phyloP scores from a whole-genome alignment of 768 basidiomycete genomes.

The Boletales sp. region DNA sequence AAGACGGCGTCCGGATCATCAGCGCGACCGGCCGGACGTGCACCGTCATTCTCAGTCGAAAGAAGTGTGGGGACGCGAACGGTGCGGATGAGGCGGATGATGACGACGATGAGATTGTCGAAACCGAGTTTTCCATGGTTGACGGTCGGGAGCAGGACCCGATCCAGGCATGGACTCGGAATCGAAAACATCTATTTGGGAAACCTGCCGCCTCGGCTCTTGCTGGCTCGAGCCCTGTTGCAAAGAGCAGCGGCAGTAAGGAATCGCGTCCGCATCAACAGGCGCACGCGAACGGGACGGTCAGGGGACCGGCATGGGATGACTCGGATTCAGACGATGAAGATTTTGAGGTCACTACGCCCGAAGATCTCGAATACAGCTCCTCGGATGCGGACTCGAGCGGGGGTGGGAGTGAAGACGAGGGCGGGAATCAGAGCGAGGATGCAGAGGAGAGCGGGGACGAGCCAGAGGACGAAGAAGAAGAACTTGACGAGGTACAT shows the following conservation, averaged over 20 bases:
- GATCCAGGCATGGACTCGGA: conserved; percentile 63
- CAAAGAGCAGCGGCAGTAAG: background rate
- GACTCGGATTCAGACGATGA: conserved; percentile 35
- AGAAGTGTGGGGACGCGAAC: conserved; percentile 5
- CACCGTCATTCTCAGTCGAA: conserved; percentile 52
- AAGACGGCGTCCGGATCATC: conserved; percentile 51
- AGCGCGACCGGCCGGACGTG: conserved; percentile 68
- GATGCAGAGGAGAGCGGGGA: conserved; percentile 35
- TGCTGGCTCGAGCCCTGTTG: background rate
- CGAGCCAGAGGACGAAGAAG: conserved; percentile 37
- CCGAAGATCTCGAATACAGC: conserved; percentile 46
- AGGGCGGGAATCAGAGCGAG: conserved; percentile 30
- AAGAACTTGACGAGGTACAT: conserved; percentile 47
- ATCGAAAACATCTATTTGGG: conserved; percentile 56
- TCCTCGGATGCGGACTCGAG: conserved; percentile 27
- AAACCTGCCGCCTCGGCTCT: background rate
- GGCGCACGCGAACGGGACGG: conserved; percentile 9
- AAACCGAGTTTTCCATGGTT: conserved; percentile 69
- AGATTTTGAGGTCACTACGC: conserved; percentile 32
- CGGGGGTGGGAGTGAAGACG: conserved; percentile 25
- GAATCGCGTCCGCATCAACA: conserved; percentile 1
- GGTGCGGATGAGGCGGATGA: conserved; percentile 27
- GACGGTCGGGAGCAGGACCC: conserved; percentile 66
- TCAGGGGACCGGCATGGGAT: conserved; percentile 28
- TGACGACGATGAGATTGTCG: conserved; percentile 42